Percentiles rank a stretch among this genome's conserved stretches.
Evolutionary conservation across 306 rosid genomes (phyloP).

Genomic region (Mimosa bimucronata): DNA sequence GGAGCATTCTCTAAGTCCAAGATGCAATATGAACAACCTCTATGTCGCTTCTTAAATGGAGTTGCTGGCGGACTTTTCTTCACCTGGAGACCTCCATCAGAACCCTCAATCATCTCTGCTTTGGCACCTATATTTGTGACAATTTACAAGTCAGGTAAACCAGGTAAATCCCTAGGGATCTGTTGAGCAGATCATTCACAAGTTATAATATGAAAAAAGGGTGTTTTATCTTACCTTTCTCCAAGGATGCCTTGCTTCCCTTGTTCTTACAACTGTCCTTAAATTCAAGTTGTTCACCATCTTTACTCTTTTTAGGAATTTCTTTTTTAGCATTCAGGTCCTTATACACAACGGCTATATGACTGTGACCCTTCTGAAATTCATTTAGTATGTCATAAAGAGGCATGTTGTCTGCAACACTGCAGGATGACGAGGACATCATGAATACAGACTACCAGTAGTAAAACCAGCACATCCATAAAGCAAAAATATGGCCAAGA

Average conservation of each 20-base stretch:
- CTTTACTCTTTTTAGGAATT: slow-evolving; percentile 48
- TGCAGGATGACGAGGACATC: slow-evolving; percentile 44
- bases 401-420: slow-evolving; percentile 97
- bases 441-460: slow-evolving; percentile 23
- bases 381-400: slow-evolving; percentile 92
- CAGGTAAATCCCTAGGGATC: slow-evolving; percentile 39
- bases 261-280: slow-evolving; percentile 55
- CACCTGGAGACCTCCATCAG: slow-evolving; percentile 47
- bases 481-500: slow-evolving; percentile 22
- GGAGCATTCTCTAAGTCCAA: slow-evolving; percentile 84
- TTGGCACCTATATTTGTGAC: slow-evolving; percentile 43
- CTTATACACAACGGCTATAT: slow-evolving; percentile 92
- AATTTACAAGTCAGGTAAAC: slow-evolving; percentile 29
- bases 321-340: slow-evolving; percentile 64
- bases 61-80: slow-evolving; percentile 72
- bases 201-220: not conserved
- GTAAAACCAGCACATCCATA: slow-evolving; percentile 17
- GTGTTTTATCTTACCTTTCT: slow-evolving; percentile 51
- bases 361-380: slow-evolving; percentile 99
- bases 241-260: slow-evolving; percentile 45
- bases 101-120: slow-evolving; percentile 36
- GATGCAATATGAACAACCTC: slow-evolving; percentile 92
- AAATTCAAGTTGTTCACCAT: slow-evolving; percentile 47
- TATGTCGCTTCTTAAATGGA: slow-evolving; percentile 87
- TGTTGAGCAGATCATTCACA: slow-evolving; percentile 15